phyloP scores from a whole-genome alignment of 2,329 filamentous ascomycete genomes.

The Orbilia oligospora region DNA sequence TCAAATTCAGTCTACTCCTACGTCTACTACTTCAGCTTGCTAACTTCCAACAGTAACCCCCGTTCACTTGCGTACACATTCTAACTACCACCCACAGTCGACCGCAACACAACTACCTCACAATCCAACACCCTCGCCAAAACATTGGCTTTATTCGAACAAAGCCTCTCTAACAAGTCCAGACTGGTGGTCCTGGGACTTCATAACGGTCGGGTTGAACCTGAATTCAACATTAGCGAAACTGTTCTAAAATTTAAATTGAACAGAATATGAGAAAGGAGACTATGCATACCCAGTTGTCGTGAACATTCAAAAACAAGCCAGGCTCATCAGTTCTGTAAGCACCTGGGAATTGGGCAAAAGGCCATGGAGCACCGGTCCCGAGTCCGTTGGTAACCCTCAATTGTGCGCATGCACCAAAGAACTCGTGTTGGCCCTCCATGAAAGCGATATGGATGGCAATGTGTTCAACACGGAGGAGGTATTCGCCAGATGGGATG shows the following conservation, averaged over 20 bases:
- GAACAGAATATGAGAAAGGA: no score
- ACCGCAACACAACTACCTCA: not conserved
- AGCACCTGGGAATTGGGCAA: constrained; percentile 68
- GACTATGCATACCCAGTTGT: constrained; percentile 38
- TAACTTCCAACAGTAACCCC: no score
- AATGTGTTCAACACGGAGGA: constrained; percentile 70
- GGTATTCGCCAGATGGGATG: constrained; percentile 68
- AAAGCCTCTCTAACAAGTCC: constrained; percentile 28
- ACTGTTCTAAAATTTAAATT: no score
- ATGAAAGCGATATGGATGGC: constrained; percentile 68
- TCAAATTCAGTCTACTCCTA: no score
- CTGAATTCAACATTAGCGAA: constrained; percentile 9
- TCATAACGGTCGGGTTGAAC: constrained; percentile 59
- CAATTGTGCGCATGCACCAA: constrained; percentile 69
- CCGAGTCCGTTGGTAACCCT: constrained; percentile 67
- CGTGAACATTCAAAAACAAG: constrained; percentile 62
- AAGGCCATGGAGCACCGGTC: constrained; percentile 65
- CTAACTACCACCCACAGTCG: no score
- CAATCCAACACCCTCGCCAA: not conserved
- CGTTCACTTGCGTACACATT: no score
- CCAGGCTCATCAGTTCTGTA: constrained; percentile 62
- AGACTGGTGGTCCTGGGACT: constrained; percentile 62
- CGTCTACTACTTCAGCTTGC: no score
- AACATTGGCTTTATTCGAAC: no score
- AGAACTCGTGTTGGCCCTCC: constrained; percentile 67